These are phyloP conservation scores for Rhodotorula sphaerocarpa DNA, from an alignment of 768 basidiomycete genomes.

Conservation along the genomic window DNA sequence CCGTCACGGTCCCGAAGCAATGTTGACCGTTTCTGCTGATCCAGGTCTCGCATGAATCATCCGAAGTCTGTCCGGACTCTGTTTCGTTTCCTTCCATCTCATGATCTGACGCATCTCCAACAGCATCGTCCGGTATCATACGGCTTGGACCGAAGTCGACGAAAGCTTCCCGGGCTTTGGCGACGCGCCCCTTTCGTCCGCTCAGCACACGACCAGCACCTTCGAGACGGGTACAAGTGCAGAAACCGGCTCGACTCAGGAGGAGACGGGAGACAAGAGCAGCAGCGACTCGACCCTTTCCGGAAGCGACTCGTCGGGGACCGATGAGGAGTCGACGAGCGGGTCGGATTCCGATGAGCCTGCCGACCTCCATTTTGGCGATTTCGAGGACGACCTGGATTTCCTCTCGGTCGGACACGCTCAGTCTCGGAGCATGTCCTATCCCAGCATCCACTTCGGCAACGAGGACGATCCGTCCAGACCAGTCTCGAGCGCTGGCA, in stretches of 20 bases:
- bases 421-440: constrained; percentile 32
- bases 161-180: constrained; percentile 11
- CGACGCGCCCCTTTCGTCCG: too few species aligned
- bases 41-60: constrained; percentile 35
- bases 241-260: neutral
- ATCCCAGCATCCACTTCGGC: constrained; percentile 39
- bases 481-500: neutral
- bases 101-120: neutral
- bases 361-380: constrained; percentile 37
- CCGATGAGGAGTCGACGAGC: constrained; percentile 9
- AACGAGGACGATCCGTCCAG: constrained; percentile 30
- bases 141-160: constrained; percentile 37
- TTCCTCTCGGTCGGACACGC: constrained; percentile 36
- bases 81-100: neutral
- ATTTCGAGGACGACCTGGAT: constrained; percentile 36
- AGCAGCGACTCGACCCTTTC: neutral
- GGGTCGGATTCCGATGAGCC: too few species aligned
- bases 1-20: neutral
- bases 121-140: constrained; percentile 34
- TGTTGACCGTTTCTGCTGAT: neutral
- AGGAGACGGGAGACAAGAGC: neutral
- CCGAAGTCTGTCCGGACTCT: constrained; percentile 11
- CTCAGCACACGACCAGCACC: constrained; percentile 19
- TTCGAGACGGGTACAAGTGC: constrained; percentile 12
- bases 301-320: constrained; percentile 3